phyloP scores from a whole-genome alignment of 768 basidiomycete species.

The Leccinum rimulosum region DNA sequence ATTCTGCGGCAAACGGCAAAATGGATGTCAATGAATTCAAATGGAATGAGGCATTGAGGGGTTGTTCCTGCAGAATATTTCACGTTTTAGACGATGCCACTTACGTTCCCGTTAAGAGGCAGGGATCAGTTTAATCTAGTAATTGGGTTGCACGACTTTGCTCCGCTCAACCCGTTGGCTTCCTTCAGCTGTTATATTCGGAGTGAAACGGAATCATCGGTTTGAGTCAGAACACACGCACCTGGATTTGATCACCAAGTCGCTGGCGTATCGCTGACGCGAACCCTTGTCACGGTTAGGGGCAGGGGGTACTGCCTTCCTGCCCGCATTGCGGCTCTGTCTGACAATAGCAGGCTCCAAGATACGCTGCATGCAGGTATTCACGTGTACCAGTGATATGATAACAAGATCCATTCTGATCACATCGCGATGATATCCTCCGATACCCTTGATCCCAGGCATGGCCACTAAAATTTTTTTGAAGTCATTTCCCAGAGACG shows the following conservation, averaged over 20 bases:
- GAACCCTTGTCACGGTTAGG: conserved; percentile 12
- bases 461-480: neutral
- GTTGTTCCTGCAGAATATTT: neutral
- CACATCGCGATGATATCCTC: conserved; percentile 3
- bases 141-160: neutral
- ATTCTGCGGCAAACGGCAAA: neutral
- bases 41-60: neutral
- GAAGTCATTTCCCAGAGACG: neutral
- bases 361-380: conserved; percentile 15
- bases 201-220: neutral
- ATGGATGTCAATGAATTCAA: neutral
- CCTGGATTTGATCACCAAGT: conserved; percentile 9
- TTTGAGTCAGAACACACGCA: conserved; percentile 10
- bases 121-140: neutral
- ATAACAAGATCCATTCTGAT: conserved; percentile 9
- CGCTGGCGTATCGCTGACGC: conserved; percentile 10
- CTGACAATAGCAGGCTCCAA: neutral
- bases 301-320: conserved; percentile 1
- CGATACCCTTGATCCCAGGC: conserved; percentile 23
- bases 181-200: neutral
- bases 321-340: neutral
- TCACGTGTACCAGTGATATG: conserved; percentile 20
- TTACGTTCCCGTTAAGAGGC: neutral
- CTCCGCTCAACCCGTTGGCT: too few relatives aligned
- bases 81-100: neutral